Evolutionary conservation across 768 basidiomycete species (phyloP), one percentile per base, ranked within the genome.

Genomic region (Hydnum rufescens): DNA sequence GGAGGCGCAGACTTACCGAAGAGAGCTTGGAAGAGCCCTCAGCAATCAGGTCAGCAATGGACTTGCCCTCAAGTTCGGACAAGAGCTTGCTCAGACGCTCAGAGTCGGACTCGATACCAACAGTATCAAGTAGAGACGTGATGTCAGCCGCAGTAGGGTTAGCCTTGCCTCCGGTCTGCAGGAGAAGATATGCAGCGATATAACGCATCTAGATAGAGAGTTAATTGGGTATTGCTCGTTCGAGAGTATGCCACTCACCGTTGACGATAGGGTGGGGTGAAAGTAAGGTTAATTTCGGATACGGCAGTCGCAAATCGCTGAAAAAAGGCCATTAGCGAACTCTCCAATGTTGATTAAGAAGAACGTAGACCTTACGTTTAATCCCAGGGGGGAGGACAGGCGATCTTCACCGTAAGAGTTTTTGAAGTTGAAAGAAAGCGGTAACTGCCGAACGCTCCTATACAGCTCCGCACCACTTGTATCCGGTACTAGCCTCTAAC

Each of bases 161-260:
- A 61, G 79, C 69, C 64, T 96, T 96, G 53, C 95, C 95, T 59
- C 89, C 95, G 64, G 78, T 75, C 67, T 84, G 82, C 70, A 96
- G 89, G 66, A 99, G 88, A 55, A 99, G 79, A 74, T 95, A 97
- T 59, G 89, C 87, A 70, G 89, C 92, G 67, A 96, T 71, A 65
- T 89, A 71, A 69, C 84, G 84, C 86, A 89, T 89, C 82, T 60
- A 26, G 26, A 47, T 8, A 1, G 13, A 25, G 13, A 13, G 44
- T 13, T 13, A 47, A 47, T 47, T 1, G 8, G 1, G 26, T 16
- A 22, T 39, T 39, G 22, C 13, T 13, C 13, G 36, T 1, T 13
- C 13, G 13, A 39, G 36, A 22, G 1, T 1, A 39, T 22, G 36
- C 13, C 36, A 22, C 36, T 39, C 36, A 39, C 36, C 36, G 36